These are phyloP conservation scores for Delonix regia DNA, from an alignment of 306 rosid species.

Conservation along the genomic window DNA sequence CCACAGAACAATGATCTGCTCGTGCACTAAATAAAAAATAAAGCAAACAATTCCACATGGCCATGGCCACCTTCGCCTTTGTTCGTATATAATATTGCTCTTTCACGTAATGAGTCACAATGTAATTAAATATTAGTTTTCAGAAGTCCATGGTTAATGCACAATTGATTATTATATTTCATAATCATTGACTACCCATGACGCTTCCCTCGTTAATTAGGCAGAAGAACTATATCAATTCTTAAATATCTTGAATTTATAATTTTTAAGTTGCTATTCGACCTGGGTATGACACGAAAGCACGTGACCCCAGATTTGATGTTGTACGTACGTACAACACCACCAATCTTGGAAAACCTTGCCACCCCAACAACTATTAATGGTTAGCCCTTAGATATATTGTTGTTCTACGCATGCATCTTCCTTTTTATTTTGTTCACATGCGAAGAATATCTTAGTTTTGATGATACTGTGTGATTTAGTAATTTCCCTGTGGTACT, in stretches of 20 bases:
- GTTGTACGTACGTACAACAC: not conserved
- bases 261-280: not conserved
- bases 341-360: not conserved
- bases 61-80: not conserved
- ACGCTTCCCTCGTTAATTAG: not conserved
- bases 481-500: no score
- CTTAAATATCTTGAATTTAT: not conserved
- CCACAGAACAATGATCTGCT: not conserved
- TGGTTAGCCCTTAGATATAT: no score
- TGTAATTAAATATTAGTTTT: not conserved
- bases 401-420: not conserved
- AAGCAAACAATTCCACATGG: conserved; percentile 9
- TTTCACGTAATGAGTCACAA: not conserved
- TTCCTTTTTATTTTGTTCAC: no score
- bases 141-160: not conserved
- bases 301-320: not conserved
- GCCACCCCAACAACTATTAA: not conserved
- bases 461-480: not conserved
- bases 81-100: not conserved
- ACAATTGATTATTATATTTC: not conserved
- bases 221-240: not conserved
- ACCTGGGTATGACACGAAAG: not conserved
- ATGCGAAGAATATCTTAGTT: no score
- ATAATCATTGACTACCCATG: not conserved
- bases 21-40: not conserved